Evolutionary conservation across 2,329 filamentous ascomycete genomes (phyloP).

Genomic region (Penicillium hordei): DNA sequence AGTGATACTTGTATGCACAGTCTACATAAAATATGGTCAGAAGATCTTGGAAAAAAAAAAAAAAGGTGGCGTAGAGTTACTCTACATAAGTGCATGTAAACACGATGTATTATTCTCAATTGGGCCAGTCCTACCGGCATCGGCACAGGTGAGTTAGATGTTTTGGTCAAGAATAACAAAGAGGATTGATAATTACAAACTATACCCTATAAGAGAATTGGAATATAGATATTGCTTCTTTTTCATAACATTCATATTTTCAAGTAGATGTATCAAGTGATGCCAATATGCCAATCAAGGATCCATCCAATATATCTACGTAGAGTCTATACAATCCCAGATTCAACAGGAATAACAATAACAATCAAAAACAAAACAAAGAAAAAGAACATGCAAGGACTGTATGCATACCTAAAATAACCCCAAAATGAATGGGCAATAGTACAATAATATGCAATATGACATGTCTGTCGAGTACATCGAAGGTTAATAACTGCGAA

Average conservation of each 20-base stretch:
- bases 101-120: not conserved
- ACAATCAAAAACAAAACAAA: not conserved
- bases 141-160: not conserved
- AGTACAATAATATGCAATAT: slow-evolving; percentile 11
- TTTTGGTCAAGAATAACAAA: not conserved
- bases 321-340: not conserved
- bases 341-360: not conserved
- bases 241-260: not conserved
- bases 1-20: not conserved
- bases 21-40: slow-evolving; percentile 2
- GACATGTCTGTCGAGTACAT: slow-evolving; percentile 4
- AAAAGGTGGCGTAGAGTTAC: not conserved
- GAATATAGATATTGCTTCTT: not conserved
- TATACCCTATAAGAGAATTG: not conserved
- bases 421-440: slow-evolving; percentile 1
- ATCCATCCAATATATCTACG: not conserved
- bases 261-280: not conserved
- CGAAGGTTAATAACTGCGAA: slow-evolving; percentile 1
- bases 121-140: not conserved
- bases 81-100: not conserved
- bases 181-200: not conserved
- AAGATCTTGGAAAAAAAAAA: not conserved
- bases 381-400: slow-evolving; percentile 5
- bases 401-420: not conserved
- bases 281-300: not conserved